Base-by-base conservation (phyloP, 768 basidiomycete genomes). In the Hirschioporus abietinus region DNA sequence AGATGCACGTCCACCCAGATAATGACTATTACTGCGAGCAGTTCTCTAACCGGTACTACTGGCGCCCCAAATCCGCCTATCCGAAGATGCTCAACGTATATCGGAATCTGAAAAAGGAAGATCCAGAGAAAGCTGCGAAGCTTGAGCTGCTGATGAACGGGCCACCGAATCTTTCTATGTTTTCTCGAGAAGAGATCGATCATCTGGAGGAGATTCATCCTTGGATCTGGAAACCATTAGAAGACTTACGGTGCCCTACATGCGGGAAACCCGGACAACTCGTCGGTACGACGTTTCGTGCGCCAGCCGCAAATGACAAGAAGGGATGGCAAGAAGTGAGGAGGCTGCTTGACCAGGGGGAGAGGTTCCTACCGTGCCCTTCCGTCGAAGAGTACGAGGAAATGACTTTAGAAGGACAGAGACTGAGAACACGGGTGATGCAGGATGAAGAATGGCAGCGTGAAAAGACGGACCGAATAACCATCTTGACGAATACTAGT, bases 321-420 rank as follows among this genome's bases (percentile, higher is more conserved):
- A 63, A 63, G 62, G 66, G 62, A 6, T 66, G 66, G 66, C 10
- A 5, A 20, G n/a, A 57, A 23, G 62, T 52, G 63, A 36, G 24
- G 62, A 42, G 15, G 63, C 10, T 66, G 66, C 30, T 66, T 35
- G 62, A 63, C 42, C 23, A 64, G 18, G 66, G 66, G 26, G 66
- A 66, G 62, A 26, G 12, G 62, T 66, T 66, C 66, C 35, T 34
- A 7, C 63, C 35, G 27, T 66, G 66, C n/a, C 52, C 63, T 60
- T 63, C 66, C 35, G 30, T 30, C 4, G 66, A 66, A 12, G 66
- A 66, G 35, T 60, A 66, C 36, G 52, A 30, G 1, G 66, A 66
- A 25, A 23, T 63, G 62, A 18, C 18, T 9, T 5, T 20, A 42
- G 66, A 66, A 58, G 66, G 20, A 12, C 30, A 25, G 9, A 63